Base-by-base conservation (phyloP, 805 yeast species). In the Metschnikowia vanudenii region DNA sequence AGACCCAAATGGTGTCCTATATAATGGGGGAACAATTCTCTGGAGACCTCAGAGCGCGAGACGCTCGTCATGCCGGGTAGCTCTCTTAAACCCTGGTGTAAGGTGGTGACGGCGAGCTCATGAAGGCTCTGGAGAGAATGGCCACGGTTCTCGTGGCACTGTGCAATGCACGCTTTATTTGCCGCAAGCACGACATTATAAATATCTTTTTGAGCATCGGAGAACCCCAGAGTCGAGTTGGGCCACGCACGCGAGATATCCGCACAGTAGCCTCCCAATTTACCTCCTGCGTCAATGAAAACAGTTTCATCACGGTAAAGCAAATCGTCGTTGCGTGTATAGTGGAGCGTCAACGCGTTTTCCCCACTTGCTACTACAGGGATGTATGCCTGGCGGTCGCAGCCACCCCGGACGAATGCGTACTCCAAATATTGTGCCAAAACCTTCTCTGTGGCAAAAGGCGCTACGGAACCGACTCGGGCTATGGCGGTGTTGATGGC, bases 241-340 rank as follows among this genome's bases (percentile, higher is more conserved):
- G 99, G 99, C 97, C 98, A 94, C 0, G 97, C 85, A 53, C 99
- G 77, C 2, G 98, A 91, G 38, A 94, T 94, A 65, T 94, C 99
- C 1, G 97, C 84, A 60, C 96, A 84, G 65, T 94, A 94, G 1
- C 97, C 97, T 34, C 98, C 99, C 36, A 85, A 64, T 41, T 86
- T 78, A 4, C 98, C 99, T 1, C 96, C 95, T 3, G 98, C 98
- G 65, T 94, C 99, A 3, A 94, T 90, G 24, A 94, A 78, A 7
- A 90, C 96, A 74, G 88, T 68, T 52, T 92, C 97, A 52, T 83
- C 89, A 36, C 79, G 76, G 47, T 78, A 78, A 51, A 94, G 74
- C 11, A 85, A 65, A 60, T 88, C 96, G 64, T 94, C 96, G 59
- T 94, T 94, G 49, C 96, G 74, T 0, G 96, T 91, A 64, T 94